Percentiles rank a stretch among this genome's conserved stretches.
phyloP scores from a whole-genome alignment of 768 basidiomycete species.

The Antrodiella citrinella region DNA sequence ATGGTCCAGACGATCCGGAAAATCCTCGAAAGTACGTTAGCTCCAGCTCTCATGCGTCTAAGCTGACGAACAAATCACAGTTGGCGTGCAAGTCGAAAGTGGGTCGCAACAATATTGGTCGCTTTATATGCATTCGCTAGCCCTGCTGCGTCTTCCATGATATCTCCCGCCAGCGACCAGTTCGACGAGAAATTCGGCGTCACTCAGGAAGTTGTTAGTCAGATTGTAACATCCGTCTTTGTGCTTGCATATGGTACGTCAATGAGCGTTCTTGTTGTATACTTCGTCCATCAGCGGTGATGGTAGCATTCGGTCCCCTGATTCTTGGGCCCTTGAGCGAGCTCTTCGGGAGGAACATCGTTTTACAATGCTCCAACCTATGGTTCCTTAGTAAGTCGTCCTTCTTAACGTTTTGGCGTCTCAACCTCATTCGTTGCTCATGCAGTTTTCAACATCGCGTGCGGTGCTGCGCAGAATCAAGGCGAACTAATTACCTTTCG shows the following conservation, averaged over 20 bases:
- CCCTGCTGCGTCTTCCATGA: constrained; percentile 64
- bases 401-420: background rate
- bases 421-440: background rate
- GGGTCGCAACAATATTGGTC: constrained; percentile 54
- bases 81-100: constrained; percentile 52
- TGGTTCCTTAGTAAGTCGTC: constrained; percentile 49
- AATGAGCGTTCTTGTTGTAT: too few relatives aligned
- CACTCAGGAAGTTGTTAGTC: constrained; percentile 37
- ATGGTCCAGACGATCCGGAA: constrained; percentile 27
- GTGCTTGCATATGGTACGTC: constrained; percentile 48
- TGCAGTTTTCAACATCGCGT: constrained; percentile 45
- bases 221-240: constrained; percentile 51
- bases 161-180: constrained; percentile 52
- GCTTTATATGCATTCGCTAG: constrained; percentile 63
- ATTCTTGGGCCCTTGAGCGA: constrained; percentile 56
- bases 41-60: background rate
- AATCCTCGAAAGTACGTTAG: constrained; percentile 28
- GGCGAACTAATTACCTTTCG: constrained; percentile 30
- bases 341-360: constrained; percentile 54
- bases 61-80: constrained; percentile 21
- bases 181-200: constrained; percentile 47
- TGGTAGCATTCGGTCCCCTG: constrained; percentile 38
- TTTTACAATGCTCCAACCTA: constrained; percentile 55
- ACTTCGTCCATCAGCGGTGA: too few relatives aligned
- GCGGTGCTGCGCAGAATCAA: constrained; percentile 17